Base-by-base conservation (phyloP, 169 alveolate species). In the Plasmodium inui region DNA sequence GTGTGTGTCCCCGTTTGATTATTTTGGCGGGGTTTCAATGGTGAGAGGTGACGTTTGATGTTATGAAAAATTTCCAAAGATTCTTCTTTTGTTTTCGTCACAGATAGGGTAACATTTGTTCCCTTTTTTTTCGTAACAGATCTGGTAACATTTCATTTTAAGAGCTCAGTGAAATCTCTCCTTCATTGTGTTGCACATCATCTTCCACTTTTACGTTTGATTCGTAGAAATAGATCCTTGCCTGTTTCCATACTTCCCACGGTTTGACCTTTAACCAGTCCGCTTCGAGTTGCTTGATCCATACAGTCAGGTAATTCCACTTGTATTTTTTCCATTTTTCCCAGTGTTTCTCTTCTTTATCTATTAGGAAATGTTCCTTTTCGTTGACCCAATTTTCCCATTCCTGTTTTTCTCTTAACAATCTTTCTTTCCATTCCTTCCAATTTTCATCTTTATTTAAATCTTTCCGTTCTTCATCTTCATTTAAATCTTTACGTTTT, bases 241-340 rank as follows among this genome's bases (percentile, higher is more conserved):
- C 30, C 46, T 32, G 26, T 26, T 32, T 82, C 81, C 81, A 82
- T 10, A 14, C 26, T 82, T 82, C 80, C 91, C 91, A 82, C 19
- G 91, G 91, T 55, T 82, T 82, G 39, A 39, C 4, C 14, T 82
- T 32, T 82, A 82, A 82, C 91, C 91, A 82, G 3, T 82, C 82
- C 41, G 3, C 39, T 67, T 82, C 19, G 6, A 82, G 22, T 32
- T 41, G 28, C 14, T 57, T 50, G 55, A 82, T 55, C 76, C 80
- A 82, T 57, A 61, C 44, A 32, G 19, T 67, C 26, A 82, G 71
- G 30, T 67, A 82, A 2, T 28, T 82, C 80, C 91, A 57, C 71
- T 82, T 82, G 53, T 82, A 19, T 61, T 82, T 82, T 82, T 82
- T 82, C 91, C 91, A 82, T 44, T 55, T 82, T 34, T 82, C 55